Base-by-base conservation (phyloP, 23 red algal species). In the Gracilaria gracilis region DNA sequence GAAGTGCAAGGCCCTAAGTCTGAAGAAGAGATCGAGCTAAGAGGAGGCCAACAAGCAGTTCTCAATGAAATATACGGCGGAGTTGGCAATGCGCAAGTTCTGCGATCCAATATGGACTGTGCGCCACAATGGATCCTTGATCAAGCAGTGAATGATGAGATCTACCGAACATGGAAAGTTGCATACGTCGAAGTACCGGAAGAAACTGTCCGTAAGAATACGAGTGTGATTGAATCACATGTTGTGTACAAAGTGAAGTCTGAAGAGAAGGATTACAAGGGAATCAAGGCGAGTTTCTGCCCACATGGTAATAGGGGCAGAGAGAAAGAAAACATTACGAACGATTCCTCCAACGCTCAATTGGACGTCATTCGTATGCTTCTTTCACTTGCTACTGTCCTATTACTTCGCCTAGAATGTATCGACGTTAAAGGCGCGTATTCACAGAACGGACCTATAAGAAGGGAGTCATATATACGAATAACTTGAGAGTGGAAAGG, bases 221-320 rank as follows among this genome's bases (percentile, higher is more conserved):
- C 81, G 64, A 47, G 17, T 11, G 42, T 46, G 11, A 46, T 78
- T 28, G 50, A 51, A 36, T 89, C 69, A 29, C 42, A 79, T 58
- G 37, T 89, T 17, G 72, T 89, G 57, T 89, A 80, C 38, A 89
- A 80, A 50, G 72, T 89, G 15, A 89, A 80, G 59, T 29, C 40
- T 9, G 71, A 78, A 54, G 86, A 89, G 61, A 89, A 89, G 62
- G 72, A 70, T 13, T 46, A 66, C 20, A 89, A 80, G 51, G 9
- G 53, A 21, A 33, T 89, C 2, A 89, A 89, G 53, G 72, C 86
- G 7, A 89, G 86, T 23, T 37, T 89, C 24, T 89, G 86, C 39
- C 86, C 86, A 8, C 86, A 80, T 58, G 86, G 86, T 7, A 46
- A 46, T 46, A 46, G 42, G 42, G 42, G 11, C 42, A 46, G 11